Evolutionary conservation across 805 yeast species (phyloP).

Genomic region (Schwanniomyces pseudopolymorphus): DNA sequence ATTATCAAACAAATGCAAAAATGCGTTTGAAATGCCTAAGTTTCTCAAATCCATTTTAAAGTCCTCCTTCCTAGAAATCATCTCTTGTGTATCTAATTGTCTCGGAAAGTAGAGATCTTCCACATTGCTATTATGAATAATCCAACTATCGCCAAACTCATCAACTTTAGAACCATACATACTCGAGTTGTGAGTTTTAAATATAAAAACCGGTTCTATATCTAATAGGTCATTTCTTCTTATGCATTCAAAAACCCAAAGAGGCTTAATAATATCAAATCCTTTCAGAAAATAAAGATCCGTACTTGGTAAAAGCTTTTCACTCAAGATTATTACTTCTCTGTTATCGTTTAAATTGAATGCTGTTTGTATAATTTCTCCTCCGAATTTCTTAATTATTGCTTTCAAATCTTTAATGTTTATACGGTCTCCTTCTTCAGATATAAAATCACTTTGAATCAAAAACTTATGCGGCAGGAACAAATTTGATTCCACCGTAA

Average conservation of each 20-base stretch:
- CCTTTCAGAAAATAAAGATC: slow-evolving; percentile 35
- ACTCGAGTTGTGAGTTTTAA: slow-evolving; percentile 35
- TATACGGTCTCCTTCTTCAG: slow-evolving; percentile 24
- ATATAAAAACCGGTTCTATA: slow-evolving; percentile 62
- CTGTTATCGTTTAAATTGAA: neutral
- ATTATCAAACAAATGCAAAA: slow-evolving; percentile 33
- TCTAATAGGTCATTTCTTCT: slow-evolving; percentile 38
- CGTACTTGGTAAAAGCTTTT: slow-evolving; percentile 26
- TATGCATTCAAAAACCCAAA: slow-evolving; percentile 74
- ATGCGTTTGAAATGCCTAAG: slow-evolving; percentile 14
- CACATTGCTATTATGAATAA: slow-evolving; percentile 16
- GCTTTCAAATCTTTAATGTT: slow-evolving; percentile 33
- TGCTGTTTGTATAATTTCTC: slow-evolving; percentile 29
- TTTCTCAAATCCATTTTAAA: slow-evolving; percentile 12
- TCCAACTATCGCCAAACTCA: slow-evolving; percentile 61
- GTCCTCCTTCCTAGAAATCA: slow-evolving; percentile 5
- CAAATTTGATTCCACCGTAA: slow-evolving; percentile 25
- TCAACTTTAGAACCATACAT: slow-evolving; percentile 43
- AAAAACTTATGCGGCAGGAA: slow-evolving; percentile 50
- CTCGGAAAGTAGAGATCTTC: slow-evolving; percentile 14
- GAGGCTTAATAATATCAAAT: slow-evolving; percentile 61
- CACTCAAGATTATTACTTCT: slow-evolving; percentile 22
- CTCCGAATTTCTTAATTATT: slow-evolving; percentile 51
- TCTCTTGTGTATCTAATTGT: slow-evolving; percentile 11
- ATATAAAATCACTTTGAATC: slow-evolving; percentile 52